Evolutionary conservation across 768 basidiomycete genomes (phyloP), one percentile per base, ranked within the genome.

Genomic region (Panaeolus papilionaceus): DNA sequence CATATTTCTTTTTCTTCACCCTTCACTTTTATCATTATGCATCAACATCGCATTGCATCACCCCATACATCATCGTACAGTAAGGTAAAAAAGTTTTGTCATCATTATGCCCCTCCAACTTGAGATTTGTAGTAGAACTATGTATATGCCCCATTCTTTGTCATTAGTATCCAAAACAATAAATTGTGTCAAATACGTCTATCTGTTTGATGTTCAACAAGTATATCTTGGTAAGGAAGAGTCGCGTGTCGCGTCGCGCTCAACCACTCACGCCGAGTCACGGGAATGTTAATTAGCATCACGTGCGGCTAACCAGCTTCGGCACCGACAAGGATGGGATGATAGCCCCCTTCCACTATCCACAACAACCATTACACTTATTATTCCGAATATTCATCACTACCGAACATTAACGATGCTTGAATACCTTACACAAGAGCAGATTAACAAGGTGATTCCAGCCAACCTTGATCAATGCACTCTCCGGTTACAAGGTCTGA

Each of bases 381-480:
- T 37, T 58, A 14, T 58, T 7, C 14, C 28, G 28, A 58, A 28
- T 9, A 58, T 58, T 58, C 28, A 58, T 58, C 54, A 18, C 12
- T 6, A 23, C 54, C 12, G 14, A 33, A 28, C 33, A 33, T 14
- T 18, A 37, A 14, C 28, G 14, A 81, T 81, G 80, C 77, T 72
- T 8, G 80, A 85, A 70, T 89, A 84, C 71, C 79, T 92, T 23
- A 83, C 84, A 7, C 79, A 84, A 69, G 82, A 80, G 11, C 90
- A 92, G 72, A 82, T 90, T 20, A 79, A 88, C 68, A 81, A 88
- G 84, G 90, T 85, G 33, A 64, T 81, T 72, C 8, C 20, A 38
- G 37, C 49, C 33, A n/a, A 6, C 20, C n/a, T 44, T 38, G 26
- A 38, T 38, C 23, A 37, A 62, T 26, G 26, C 16, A 23, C 38